Evolutionary conservation across 2,329 filamentous ascomycete genomes (phyloP), one percentile per base, ranked within the genome.

Genomic region (Hypoxylon sp.): DNA sequence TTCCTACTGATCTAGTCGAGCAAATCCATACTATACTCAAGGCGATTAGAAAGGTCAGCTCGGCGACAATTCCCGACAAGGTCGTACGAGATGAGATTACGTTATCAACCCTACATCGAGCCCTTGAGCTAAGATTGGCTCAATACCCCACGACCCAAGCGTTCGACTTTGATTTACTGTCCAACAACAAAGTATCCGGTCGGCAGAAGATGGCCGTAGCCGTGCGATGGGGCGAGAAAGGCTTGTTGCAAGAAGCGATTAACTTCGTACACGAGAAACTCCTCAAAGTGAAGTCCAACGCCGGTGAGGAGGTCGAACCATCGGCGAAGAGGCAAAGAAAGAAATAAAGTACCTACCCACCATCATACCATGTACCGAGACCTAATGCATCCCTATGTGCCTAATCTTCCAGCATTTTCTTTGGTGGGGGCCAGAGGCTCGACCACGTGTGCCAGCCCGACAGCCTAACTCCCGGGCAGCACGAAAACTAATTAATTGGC

Each of bases 221-320:
- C 55, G 91, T 94, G 37, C 86, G 92, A 65, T 80, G 90, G 2
- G 92, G 92, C 13, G 92, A 95, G 80, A 94, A 94, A 78, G 84
- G 85, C 72, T 82, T 94, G 5, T 76, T 94, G 24, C 80, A 83
- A 61, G 84, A 88, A 74, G 83, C 89, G 1, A 82, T 86, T 65
- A 72, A 67, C 10, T 72, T 79, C 13, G 70, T 79, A 52, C 79
- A 78, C 70, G 76, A 73, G 37, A 77, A 74, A 59, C 52, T 77
- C 14, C 68, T 67, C 14, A 65, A 69, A 22, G 33, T 75, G 14
- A 52, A 61, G 14, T 61, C 56, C 35, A 63, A 46, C 24, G 62
- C 65, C 5, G 59, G 54, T 19, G 69, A 71, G 3, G 71, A 72
- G 4, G 33, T 52, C 10, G 74, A 76, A 48, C 78, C 73, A 9